Conservation (phyloP, 306 rosid species). For the Leucaena leucocephala region DNA sequence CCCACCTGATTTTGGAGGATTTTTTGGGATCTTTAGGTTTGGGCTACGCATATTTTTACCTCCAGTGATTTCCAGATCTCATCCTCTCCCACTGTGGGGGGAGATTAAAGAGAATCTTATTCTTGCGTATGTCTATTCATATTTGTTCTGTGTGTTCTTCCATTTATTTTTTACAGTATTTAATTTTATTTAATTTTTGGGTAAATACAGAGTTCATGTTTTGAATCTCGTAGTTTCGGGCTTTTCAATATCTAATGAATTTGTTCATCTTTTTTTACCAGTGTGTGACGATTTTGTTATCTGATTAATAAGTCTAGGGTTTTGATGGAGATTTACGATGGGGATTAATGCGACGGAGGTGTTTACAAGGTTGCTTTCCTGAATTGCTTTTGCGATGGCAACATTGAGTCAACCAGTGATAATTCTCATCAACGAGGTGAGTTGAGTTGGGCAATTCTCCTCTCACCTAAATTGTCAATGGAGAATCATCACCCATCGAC, state of each 20-base stretch:
- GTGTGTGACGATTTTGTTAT: neutral
- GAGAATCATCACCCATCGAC: conserved; percentile 10
- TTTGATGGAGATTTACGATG: neutral
- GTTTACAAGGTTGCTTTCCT: neutral
- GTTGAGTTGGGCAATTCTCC: neutral
- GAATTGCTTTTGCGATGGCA: neutral
- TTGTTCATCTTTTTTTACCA: neutral
- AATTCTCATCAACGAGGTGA: neutral
- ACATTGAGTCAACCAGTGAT: neutral
- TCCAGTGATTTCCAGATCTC: neutral
- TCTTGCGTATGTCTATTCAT: neutral
- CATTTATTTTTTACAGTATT: neutral
- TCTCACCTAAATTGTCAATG: neutral
- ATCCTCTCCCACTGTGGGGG: neutral
- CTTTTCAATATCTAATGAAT: neutral
- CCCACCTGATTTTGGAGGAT: neutral
- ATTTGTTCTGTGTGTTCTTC: neutral
- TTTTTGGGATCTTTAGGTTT: neutral
- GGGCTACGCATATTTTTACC: neutral
- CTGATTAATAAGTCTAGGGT: neutral
- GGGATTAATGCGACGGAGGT: neutral
- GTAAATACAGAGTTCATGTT: neutral
- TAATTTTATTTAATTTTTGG: neutral
- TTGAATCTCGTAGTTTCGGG: neutral
- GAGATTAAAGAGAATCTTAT: neutral